Base-by-base conservation (phyloP, 176 grass and related monocot species). In the Avena atlantica region DNA sequence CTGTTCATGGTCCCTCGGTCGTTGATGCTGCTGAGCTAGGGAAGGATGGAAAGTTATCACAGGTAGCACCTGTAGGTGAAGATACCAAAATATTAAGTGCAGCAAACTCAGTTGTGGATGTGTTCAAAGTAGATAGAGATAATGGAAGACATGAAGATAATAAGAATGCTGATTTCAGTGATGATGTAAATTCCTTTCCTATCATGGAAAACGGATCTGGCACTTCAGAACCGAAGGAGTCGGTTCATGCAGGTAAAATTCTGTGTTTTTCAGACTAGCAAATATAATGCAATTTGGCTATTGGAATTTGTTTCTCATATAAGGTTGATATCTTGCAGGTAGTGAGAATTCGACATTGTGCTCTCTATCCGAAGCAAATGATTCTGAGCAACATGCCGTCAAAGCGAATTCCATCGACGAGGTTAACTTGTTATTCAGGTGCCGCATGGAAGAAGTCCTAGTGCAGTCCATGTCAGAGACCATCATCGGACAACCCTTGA, bases 401-500 rank as follows among this genome's bases (percentile, higher is more conserved):
- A 59, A 86, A 83, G 82, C n/a, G 12, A 59, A 72, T 31, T 76
- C 83, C 23, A 83, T 88, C 12, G 31, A 45, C 47, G 86, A 88
- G 57, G 24, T 86, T 6, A 88, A 81, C 31, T 88, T 57, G 3
- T 50, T 90, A 2, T 88, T 88, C 66, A 90, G 88, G 86, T 78
- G 79, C 44, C 82, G 84, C 24, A 81, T 86, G 89, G 86, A 86
- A 36, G 86, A 90, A 80, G 89, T 80, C 49, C 67, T 83, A 12
- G 74, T 45, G 56, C 78, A 88, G 13, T 93, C 86, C 53, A 72
- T 88, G 81, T 89, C 88, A 78, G 86, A 92, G 42, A 42, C 75
- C 0, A 19, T 47, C 21, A 53, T 90, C 19, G 63, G 36, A 12
- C 56, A 93, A 40, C 85, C 88, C 0, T 78, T 87, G 65, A 71